Percentiles rank a stretch among this genome's conserved stretches.
phyloP scores from a whole-genome alignment of 2,329 filamentous ascomycete genomes.

The Xylariaceae sp. region DNA sequence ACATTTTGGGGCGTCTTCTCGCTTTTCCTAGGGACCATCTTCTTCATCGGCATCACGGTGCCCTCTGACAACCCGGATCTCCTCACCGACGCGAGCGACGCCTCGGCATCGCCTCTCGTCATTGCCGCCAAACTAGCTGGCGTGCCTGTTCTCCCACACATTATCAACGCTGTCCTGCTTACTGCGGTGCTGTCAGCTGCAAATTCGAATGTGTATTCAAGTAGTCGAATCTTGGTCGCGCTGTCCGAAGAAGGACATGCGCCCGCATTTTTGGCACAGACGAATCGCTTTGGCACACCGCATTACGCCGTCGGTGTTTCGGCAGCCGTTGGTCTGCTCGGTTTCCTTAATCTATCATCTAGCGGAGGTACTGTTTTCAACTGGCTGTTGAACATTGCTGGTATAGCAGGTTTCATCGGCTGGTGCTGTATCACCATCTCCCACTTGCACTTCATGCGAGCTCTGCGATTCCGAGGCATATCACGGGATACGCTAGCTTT shows the following conservation, averaged over 20 bases:
- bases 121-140: slow-evolving; percentile 67
- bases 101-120: slow-evolving; percentile 70
- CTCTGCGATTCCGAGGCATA: slow-evolving; percentile 62
- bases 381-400: slow-evolving; percentile 76
- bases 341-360: slow-evolving; percentile 70
- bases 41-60: slow-evolving; percentile 76
- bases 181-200: slow-evolving; percentile 81
- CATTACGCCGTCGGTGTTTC: slow-evolving; percentile 64
- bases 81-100: slow-evolving; percentile 58
- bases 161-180: slow-evolving; percentile 80
- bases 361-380: slow-evolving; percentile 68
- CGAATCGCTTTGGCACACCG: slow-evolving; percentile 68
- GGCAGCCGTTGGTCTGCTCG: slow-evolving; percentile 66
- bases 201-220: slow-evolving; percentile 79
- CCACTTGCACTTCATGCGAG: slow-evolving; percentile 71
- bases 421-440: slow-evolving; percentile 72
- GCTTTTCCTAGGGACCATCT: slow-evolving; percentile 69
- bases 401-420: slow-evolving; percentile 72
- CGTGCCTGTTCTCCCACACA: slow-evolving; percentile 67
- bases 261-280: slow-evolving; percentile 63
- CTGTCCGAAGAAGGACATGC: slow-evolving; percentile 70
- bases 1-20: slow-evolving; percentile 78
- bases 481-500: slow-evolving; percentile 66
- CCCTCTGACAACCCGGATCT: slow-evolving; percentile 66
- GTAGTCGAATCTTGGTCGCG: slow-evolving; percentile 71